A percentile compares a stretch with the other conserved stretches of the same genome.
These are phyloP conservation scores for Aspergillus aculeatus DNA, from an alignment of 2,329 filamentous ascomycete species.

Conservation along the genomic window DNA sequence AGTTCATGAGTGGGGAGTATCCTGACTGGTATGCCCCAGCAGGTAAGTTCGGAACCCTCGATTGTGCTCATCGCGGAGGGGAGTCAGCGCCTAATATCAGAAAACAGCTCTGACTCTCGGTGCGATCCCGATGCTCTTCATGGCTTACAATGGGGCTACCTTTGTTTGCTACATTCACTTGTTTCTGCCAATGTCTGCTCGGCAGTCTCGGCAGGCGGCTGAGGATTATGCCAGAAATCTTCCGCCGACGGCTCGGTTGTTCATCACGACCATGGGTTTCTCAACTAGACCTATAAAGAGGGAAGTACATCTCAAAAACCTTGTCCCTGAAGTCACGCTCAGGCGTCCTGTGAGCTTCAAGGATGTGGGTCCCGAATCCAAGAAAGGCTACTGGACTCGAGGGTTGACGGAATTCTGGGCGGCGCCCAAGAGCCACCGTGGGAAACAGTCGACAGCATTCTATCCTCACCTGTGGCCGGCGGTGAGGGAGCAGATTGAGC, in stretches of 20 bases:
- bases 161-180: slow-evolving; percentile 73
- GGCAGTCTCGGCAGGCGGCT: slow-evolving; percentile 54
- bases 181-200: slow-evolving; percentile 64
- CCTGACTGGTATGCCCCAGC: slow-evolving; percentile 42
- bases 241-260: slow-evolving; percentile 44
- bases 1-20: slow-evolving; percentile 49
- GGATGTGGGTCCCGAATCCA: slow-evolving; percentile 36
- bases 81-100: slow-evolving; percentile 3
- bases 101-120: slow-evolving; percentile 58
- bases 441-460: background rate
- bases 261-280: slow-evolving; percentile 47
- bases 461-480: background rate
- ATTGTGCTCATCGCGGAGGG: background rate
- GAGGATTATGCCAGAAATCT: slow-evolving; percentile 46
- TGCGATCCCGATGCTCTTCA: slow-evolving; percentile 63
- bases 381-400: slow-evolving; percentile 33
- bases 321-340: slow-evolving; percentile 35
- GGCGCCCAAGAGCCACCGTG: background rate
- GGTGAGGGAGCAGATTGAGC: background rate
- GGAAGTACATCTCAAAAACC: slow-evolving; percentile 43
- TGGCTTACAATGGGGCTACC: slow-evolving; percentile 65
- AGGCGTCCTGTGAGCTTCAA: slow-evolving; percentile 44
- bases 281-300: slow-evolving; percentile 45
- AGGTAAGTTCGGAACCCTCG: slow-evolving; percentile 31
- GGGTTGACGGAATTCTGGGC: background rate